Evolutionary conservation across 176 grass and related monocot genomes (phyloP).

Genomic region (Alloteropsis semialata): DNA sequence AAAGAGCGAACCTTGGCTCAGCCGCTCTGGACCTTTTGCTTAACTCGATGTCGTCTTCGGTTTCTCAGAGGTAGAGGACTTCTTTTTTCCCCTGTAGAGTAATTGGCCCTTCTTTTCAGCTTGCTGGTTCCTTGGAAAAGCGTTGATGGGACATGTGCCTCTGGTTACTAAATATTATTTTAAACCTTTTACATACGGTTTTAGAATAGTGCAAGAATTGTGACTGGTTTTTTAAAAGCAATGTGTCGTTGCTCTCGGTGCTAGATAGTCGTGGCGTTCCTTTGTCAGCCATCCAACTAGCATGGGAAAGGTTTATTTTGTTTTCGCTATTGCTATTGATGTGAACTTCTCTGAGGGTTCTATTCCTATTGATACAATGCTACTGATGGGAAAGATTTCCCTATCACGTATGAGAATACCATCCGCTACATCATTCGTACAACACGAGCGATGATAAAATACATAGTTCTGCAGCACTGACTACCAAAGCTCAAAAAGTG

Average conservation of each 20-base stretch:
- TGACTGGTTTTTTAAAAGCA: neutral
- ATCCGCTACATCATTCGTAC: too few species aligned
- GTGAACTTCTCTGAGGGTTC: too few species aligned
- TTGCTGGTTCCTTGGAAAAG: neutral
- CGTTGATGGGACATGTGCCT: neutral
- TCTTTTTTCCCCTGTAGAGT: neutral
- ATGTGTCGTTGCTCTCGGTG: neutral
- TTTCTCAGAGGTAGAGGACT: too few species aligned
- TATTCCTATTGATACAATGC: too few species aligned
- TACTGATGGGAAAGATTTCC: too few species aligned
- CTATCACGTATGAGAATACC: too few species aligned
- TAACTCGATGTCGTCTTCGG: neutral
- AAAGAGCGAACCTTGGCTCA: neutral
- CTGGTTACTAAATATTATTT: neutral
- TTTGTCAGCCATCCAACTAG: neutral
- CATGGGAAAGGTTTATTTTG: neutral
- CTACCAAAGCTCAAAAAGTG: too few species aligned
- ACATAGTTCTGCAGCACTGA: too few species aligned
- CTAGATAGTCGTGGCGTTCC: neutral
- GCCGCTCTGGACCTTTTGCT: neutral
- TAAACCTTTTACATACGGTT: too few species aligned
- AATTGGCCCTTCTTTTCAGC: neutral
- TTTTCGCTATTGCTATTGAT: neutral
- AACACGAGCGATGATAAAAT: too few species aligned
- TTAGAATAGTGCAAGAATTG: neutral